Evolutionary conservation across 2,329 filamentous ascomycete species (phyloP), one percentile per base, ranked within the genome.

Genomic region (Colletotrichum lupini): DNA sequence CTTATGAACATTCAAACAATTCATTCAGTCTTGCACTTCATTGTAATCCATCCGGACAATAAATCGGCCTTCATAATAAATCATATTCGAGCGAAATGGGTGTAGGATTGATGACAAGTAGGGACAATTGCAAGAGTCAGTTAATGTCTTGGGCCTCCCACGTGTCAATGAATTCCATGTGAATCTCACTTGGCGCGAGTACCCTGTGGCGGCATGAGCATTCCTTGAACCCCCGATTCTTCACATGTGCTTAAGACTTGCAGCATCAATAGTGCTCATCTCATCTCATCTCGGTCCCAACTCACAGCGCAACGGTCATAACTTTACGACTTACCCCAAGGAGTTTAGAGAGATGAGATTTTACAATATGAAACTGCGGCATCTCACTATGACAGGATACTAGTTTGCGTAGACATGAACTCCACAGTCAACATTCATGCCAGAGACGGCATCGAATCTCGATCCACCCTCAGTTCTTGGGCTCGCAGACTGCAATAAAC

Each of bases 401-500:
- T 12, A 35, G 32, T 12, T 35, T 12, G 16, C 3, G 19, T 49
- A 22, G 19, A 49, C 7, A 22, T 22, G 16, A 42, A 19, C 16
- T 4, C 16, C 6, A 19, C 8, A 49, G 42, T 11, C 8, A 49
- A 49, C 19, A 22, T n/a, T 22, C 19, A 9, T 49, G 42, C 19
- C 4, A 9, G 7, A 9, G 42, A 49, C 4, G 42, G 19, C 42
- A 49, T 49, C 8, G 42, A 49, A n/a, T 8, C 19, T 49, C 19
- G n/a, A 11, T 7, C 8, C 19, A 1, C 5, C 8, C 12, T 73
- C 26, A 73, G 19, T n/a, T 19, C 8, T 42, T 59, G 1, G 74
- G 73, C 24, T 78, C 75, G 22, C 77, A 78, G 4, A 78, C 76
- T 1, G 76, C 71, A 24, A 78, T 77, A 32, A 76, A 77, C 7